phyloP scores from a whole-genome alignment of 345 rosid species.

The Brassica juncea region DNA sequence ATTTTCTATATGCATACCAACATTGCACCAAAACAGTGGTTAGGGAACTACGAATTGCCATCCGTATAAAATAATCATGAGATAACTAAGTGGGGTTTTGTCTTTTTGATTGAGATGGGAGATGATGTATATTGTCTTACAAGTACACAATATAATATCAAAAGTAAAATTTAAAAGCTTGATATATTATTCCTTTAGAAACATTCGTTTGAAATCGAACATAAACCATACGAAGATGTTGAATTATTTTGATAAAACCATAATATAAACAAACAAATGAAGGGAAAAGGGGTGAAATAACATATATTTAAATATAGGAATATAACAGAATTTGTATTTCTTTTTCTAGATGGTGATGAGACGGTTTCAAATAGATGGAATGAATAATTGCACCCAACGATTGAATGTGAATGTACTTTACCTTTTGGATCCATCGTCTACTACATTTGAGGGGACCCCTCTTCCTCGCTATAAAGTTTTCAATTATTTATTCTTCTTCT shows the following conservation, averaged over 20 bases:
- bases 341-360: constrained; percentile 1
- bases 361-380: constrained; percentile 57
- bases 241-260: constrained; percentile 27
- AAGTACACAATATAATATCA: constrained; percentile 7
- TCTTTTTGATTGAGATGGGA: constrained; percentile 33
- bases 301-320: constrained; percentile 9
- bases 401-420: constrained; percentile 49
- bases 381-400: constrained; percentile 77
- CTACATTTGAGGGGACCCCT: constrained; percentile 49
- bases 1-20: constrained; percentile 7
- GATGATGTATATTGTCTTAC: background rate
- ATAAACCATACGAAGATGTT: constrained; percentile 9
- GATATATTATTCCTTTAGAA: constrained; percentile 10
- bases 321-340: background rate
- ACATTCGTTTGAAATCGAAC: constrained; percentile 1
- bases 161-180: background rate
- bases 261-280: constrained; percentile 33
- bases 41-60: constrained; percentile 6
- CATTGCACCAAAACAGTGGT: constrained; percentile 12
- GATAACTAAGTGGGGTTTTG: constrained; percentile 29
- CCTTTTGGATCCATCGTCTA: constrained; percentile 71
- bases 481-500: constrained; percentile 37
- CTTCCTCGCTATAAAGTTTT: constrained; percentile 37
- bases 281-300: constrained; percentile 19
- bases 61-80: constrained; percentile 26